Base-by-base conservation (phyloP, 768 basidiomycete species). In the Lentinula boryana region DNA sequence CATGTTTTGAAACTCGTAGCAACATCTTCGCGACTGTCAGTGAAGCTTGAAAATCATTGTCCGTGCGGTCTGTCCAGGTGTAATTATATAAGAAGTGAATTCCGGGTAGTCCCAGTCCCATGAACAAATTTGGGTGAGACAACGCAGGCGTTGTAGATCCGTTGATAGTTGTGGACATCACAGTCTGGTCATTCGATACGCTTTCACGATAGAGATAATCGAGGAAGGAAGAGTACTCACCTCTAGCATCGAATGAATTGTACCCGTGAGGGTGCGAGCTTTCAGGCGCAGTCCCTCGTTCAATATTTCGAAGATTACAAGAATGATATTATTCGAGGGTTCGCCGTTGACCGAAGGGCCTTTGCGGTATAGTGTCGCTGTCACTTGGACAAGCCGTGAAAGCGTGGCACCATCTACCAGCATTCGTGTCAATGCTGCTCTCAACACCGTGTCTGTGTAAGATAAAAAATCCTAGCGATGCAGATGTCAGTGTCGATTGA, bases 371-470 rank as follows among this genome's bases (percentile, higher is more conserved):
- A 79, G 64, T 13, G 72, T 73, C 3, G 76, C 72, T 8, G 81
- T 80, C 27, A 80, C 80, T 36, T 79, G 66, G 27, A 88, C 70
- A 0, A 88, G 70, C 4, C 75, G 76, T 7, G 72, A 74, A 23
- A 89, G 68, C 55, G 75, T 76, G 27, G 68, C 63, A 4, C 72
- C 68, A 8, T 73, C 72, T n/a, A 88, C 76, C 46, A 70, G 66
- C 12, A 84, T 78, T 57, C 86, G 79, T 40, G 75, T 75, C 54
- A 88, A 66, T 13, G 77, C 71, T 2, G 79, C 76, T 50, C 88
- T 78, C 21, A 91, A 71, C n/a, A 85, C 74, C 3, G 79, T 83
- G 62, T 89, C 88, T n/a, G 80, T 66, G 64, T 80, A 82, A 2
- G 74, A 64, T 10, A 90, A 67, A 51, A 92, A 68, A 41, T 87